Evolutionary conservation across 805 yeast genomes (phyloP), one percentile per base, ranked within the genome.

Genomic region (Saturnispora saitoi): DNA sequence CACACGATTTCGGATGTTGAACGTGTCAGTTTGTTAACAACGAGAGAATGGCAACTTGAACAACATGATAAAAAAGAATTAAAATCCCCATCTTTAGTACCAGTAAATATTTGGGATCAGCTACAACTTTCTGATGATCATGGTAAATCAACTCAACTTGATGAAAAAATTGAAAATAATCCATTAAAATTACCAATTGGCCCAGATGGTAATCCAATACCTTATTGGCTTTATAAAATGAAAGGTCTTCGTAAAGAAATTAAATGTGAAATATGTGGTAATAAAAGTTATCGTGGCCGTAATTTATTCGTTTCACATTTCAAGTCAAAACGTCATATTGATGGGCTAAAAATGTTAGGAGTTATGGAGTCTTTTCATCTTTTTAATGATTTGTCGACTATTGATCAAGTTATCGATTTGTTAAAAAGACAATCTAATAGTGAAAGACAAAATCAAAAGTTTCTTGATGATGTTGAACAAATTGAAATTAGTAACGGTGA

Each of bases 401-500:
- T 91, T 12, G 68, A 73, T 3, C 96, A 90, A 43, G 96, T 90
- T 0, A 51, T 69, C 30, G 64, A 68, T 12, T 63, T 93, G 28
- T 77, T 84, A 79, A 19, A 46, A 20, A 28, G 14, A n/a, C 43
- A 32, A 17, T 30, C 30, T 22, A 32, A 32, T 22, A 38, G 40
- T 30, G 17, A 40, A 28, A 32, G 28, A 9, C 15, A 24, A 19
- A 68, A 69, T 2, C 67, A 65, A 26, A 68, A 68, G 22, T 69
- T 72, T 47, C 61, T 58, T 42, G 85, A 82, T 53, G 70, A 72
- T 47, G 77, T 79, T 1, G 73, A 83, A 11, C 95, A 93, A 63
- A 85, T 90, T 32, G 98, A 91, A 62, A 98, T 93, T 60, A 83
- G 78, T 1, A 89, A 87, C 15, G 99, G 98, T 10, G 91, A 93